A percentile compares a stretch with the other conserved stretches of the same genome.
Conservation (phyloP, 2,329 filamentous ascomycete genomes). For the Penicillium hesseltinei region DNA sequence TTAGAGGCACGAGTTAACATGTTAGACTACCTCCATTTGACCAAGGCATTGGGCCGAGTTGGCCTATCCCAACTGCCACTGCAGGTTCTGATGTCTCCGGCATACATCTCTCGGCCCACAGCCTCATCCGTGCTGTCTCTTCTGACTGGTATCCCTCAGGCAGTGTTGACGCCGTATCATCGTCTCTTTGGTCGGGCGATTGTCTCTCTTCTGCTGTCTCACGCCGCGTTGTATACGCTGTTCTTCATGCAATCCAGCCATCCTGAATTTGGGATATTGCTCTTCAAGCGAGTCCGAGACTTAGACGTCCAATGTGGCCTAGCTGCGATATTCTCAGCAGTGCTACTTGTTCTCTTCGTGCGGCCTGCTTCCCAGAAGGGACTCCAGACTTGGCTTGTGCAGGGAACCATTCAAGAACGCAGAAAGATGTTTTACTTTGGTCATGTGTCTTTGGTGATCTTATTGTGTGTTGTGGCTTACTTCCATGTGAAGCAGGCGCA, state of each 20-base stretch:
- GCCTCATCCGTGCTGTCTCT: constrained; percentile 50
- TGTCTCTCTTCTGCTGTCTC: constrained; percentile 52
- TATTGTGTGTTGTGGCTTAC: constrained; percentile 52
- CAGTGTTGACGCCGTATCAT: constrained; percentile 56
- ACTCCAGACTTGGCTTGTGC: constrained; percentile 8
- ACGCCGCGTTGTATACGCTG: constrained; percentile 56
- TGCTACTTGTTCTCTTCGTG: constrained; percentile 51
- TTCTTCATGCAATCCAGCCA: constrained; percentile 54
- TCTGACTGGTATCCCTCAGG: constrained; percentile 55
- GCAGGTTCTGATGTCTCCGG: constrained; percentile 55
- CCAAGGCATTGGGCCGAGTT: constrained; percentile 60
- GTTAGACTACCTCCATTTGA: constrained; percentile 62
- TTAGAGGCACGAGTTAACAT: background rate
- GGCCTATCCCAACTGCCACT: constrained; percentile 60
- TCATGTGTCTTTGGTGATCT: constrained; percentile 53
- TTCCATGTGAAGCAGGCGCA: constrained; percentile 57
- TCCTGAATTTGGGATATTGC: constrained; percentile 39
- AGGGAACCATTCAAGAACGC: constrained; percentile 30
- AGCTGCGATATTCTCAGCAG: constrained; percentile 46
- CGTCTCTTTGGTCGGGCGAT: constrained; percentile 57
- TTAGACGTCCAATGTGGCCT: constrained; percentile 59
- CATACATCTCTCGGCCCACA: constrained; percentile 45
- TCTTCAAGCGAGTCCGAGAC: constrained; percentile 55
- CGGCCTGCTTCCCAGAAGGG: constrained; percentile 29
- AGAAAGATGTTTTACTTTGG: constrained; percentile 53